phyloP scores from a whole-genome alignment of 768 basidiomycete genomes.

The Auricularia auricula-judae region DNA sequence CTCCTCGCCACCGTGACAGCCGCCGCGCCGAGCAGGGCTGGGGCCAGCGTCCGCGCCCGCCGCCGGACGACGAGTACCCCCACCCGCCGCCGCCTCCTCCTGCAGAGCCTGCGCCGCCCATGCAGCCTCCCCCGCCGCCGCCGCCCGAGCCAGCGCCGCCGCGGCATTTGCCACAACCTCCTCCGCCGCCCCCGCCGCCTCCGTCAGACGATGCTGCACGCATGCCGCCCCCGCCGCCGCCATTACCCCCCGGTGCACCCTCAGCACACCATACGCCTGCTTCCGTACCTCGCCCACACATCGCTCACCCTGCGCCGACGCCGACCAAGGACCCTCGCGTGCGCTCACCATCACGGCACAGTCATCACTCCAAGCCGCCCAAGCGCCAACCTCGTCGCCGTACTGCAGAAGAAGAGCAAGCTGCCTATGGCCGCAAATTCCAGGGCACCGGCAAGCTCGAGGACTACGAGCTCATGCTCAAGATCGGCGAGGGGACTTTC shows the following conservation, averaged over 20 bases:
- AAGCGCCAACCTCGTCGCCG: conserved; percentile 20
- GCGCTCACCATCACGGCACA: conserved; percentile 1
- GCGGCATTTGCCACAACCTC: conserved; percentile 7
- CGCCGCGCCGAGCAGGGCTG: too few species aligned
- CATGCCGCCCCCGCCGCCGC: background rate
- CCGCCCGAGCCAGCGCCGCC: conserved; percentile 1
- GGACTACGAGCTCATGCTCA: conserved; percentile 74
- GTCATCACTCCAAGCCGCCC: conserved; percentile 1
- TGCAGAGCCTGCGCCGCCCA: background rate
- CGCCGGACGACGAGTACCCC: too few species aligned
- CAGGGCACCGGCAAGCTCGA: conserved; percentile 57
- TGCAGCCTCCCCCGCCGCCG: conserved; percentile 6
- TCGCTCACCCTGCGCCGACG: conserved; percentile 37
- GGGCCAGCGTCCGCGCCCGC: too few species aligned
- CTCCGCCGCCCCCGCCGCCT: conserved; percentile 8
- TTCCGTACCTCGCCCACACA: conserved; percentile 13
- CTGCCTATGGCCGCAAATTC: conserved; percentile 58
- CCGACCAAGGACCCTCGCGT: conserved; percentile 32
- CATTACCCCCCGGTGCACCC: background rate
- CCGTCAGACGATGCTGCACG: background rate
- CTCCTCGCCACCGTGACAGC: too few species aligned
- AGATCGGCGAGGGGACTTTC: conserved; percentile 95
- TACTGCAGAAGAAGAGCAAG: conserved; percentile 51
- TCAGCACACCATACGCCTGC: background rate
- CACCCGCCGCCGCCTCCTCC: conserved; percentile 6